Base-by-base conservation (phyloP, 208 protist species). In the Zelonia costaricensis region DNA sequence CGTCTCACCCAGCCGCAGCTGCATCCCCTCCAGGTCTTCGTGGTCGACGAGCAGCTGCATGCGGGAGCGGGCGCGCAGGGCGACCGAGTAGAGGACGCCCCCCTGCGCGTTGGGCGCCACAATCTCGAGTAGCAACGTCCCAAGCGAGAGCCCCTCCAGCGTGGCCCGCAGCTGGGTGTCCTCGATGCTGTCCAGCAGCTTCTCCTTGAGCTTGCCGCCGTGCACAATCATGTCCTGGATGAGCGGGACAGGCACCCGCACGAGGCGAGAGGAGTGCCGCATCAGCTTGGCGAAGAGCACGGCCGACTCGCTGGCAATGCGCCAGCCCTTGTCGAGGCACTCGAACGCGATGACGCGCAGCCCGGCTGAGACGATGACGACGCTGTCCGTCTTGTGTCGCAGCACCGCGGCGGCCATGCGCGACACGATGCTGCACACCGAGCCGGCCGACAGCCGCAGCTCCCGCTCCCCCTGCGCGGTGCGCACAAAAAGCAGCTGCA, bases 1-100 rank as follows among this genome's bases (percentile, higher is more conserved):
- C 25, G 61, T 57, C 44, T 90, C 52, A 2, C 85, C 84, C 5
- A 94, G 65, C 3, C 88, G 79, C 43, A 94, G 62, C 63, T 70
- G 80, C 66, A 94, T 63, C n/a, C 85, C 88, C 13, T 76, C 77
- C 30, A 94, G n/a, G 56, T 94, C 88, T 36, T 94, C 88, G 49
- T 92, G 84, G 36, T 92, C 85, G 0, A 94, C 78, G 22, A 89
- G 74, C 5, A 94, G 70, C 72, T 92, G 84, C 28, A 94, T 43
- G 35, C 81, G 69, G 15, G 67, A 78, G 18, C 85, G 84, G 12
- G 88, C 88, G 27, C 88, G 77, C 39, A 94, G 72, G 1, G 75
- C 83, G 1, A 87, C 80, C 7, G 78, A 74, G 59, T 82, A 92
- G 72, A 82, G 80, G 7, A 81, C 57, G 3, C 75, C 76, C 36